These are phyloP conservation scores for Fusarium sp. DNA, from an alignment of 2,329 filamentous ascomycete genomes.

Conservation along the genomic window DNA sequence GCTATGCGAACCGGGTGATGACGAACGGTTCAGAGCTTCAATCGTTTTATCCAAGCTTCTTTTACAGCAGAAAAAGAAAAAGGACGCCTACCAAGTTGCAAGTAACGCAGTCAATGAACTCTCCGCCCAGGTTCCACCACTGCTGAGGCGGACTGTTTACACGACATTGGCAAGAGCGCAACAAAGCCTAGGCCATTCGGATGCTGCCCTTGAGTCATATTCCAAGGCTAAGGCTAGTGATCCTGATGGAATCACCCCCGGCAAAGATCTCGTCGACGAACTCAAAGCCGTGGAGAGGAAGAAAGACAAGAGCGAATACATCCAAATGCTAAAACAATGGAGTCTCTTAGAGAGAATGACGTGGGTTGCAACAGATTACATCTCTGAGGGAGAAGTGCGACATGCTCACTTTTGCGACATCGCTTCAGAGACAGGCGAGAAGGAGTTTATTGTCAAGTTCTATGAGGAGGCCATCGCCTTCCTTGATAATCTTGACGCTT, in stretches of 20 bases:
- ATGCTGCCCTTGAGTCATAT: not conserved
- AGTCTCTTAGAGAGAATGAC: constrained; percentile 47
- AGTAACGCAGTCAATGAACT: not conserved
- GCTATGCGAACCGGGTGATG: not conserved
- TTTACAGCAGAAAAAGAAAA: not conserved
- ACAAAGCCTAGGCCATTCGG: accelerated
- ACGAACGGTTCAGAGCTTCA: not conserved
- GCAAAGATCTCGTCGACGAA: constrained; percentile 2
- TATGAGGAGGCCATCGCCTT: constrained; percentile 45
- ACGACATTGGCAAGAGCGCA: not conserved
- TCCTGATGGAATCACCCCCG: not conserved
- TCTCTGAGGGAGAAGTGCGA: not conserved
- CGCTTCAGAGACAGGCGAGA: constrained; percentile 36
- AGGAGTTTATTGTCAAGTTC: constrained; percentile 39
- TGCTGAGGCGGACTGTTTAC: not conserved
- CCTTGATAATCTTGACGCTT: constrained; percentile 48
- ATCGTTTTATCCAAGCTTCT: not conserved
- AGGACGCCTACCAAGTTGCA: not conserved
- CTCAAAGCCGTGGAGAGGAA: not conserved
- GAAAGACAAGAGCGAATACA: not conserved
- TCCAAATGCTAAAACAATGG: constrained; percentile 43
- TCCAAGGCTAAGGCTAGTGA: not conserved
- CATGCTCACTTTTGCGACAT: constrained; percentile 28
- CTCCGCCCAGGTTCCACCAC: accelerated
- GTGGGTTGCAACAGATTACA: constrained; percentile 45